A percentile compares a stretch with the other conserved stretches of the same genome.
Conservation (phyloP, 164 flowering plant species). For the Sextonia rubra region DNA sequence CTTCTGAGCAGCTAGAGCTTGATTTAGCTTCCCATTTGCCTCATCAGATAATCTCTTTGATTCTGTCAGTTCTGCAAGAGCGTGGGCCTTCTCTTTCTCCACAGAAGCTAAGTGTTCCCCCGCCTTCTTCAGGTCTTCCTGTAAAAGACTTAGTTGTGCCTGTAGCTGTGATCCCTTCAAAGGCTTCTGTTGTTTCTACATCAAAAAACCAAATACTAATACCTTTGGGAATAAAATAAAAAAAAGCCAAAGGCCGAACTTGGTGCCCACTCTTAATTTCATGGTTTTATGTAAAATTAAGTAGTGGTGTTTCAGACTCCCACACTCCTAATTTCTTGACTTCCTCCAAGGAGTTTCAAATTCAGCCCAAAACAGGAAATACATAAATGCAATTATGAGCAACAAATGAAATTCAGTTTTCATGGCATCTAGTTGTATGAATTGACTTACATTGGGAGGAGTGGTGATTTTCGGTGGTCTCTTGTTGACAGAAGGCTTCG, state of each 20-base stretch:
- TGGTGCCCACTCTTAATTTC: not conserved
- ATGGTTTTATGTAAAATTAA: not conserved
- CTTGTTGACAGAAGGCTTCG: slow-evolving; percentile 39
- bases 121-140: slow-evolving; percentile 79
- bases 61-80: slow-evolving; percentile 65
- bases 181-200: slow-evolving; percentile 55
- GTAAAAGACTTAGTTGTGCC: slow-evolving; percentile 46
- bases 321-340: not conserved
- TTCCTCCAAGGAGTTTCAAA: too few species aligned
- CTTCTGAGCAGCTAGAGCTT: slow-evolving; percentile 80
- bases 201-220: slow-evolving; percentile 8
- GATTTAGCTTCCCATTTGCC: slow-evolving; percentile 71
- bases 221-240: not conserved
- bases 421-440: not conserved
- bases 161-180: slow-evolving; percentile 67
- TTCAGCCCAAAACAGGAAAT: not conserved
- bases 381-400: not conserved
- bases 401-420: not conserved
- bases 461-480: slow-evolving; percentile 48
- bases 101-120: slow-evolving; percentile 51
- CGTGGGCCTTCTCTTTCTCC: slow-evolving; percentile 68
- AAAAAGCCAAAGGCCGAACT: not conserved
- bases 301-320: not conserved
- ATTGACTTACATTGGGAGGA: slow-evolving; percentile 56
- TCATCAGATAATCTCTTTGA: slow-evolving; percentile 65